A percentile compares a stretch with the other conserved stretches of the same genome.
These are phyloP conservation scores for Clarkia xantiana DNA, from an alignment of 345 rosid genomes.

Conservation along the genomic window DNA sequence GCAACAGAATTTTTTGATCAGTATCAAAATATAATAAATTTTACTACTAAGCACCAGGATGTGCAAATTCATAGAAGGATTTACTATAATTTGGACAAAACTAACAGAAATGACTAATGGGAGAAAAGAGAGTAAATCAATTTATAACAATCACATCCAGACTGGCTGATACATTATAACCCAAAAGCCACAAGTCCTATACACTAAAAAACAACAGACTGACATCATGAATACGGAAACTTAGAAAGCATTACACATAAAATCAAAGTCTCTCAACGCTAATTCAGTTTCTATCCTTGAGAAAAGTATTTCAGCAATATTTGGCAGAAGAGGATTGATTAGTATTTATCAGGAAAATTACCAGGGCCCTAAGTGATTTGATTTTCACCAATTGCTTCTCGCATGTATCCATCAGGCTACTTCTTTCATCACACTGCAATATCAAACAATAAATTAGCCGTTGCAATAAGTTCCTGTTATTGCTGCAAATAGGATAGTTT, in stretches of 20 bases:
- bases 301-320: background rate
- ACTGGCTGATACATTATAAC: too few relatives aligned
- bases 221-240: background rate
- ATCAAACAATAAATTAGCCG: slow-evolving; percentile 8
- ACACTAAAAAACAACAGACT: background rate
- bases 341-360: slow-evolving; percentile 8
- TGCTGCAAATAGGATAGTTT: too few relatives aligned
- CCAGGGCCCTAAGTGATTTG: slow-evolving; percentile 46
- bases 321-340: background rate
- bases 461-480: background rate
- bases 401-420: slow-evolving; percentile 40
- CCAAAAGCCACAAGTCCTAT: too few relatives aligned
- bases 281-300: slow-evolving; percentile 2
- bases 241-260: background rate
- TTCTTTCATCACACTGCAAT: slow-evolving; percentile 57
- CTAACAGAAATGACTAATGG: too few relatives aligned
- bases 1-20: slow-evolving; percentile 15
- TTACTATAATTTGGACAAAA: too few relatives aligned
- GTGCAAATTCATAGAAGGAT: too few relatives aligned
- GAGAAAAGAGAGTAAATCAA: too few relatives aligned
- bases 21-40: slow-evolving; percentile 5
- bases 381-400: slow-evolving; percentile 53
- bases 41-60: slow-evolving; percentile 3
- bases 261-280: background rate
- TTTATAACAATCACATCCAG: too few relatives aligned